These are phyloP conservation scores for Stagonosporopsis vannaccii DNA, from an alignment of 2,329 filamentous ascomycete species.

Conservation along the genomic window DNA sequence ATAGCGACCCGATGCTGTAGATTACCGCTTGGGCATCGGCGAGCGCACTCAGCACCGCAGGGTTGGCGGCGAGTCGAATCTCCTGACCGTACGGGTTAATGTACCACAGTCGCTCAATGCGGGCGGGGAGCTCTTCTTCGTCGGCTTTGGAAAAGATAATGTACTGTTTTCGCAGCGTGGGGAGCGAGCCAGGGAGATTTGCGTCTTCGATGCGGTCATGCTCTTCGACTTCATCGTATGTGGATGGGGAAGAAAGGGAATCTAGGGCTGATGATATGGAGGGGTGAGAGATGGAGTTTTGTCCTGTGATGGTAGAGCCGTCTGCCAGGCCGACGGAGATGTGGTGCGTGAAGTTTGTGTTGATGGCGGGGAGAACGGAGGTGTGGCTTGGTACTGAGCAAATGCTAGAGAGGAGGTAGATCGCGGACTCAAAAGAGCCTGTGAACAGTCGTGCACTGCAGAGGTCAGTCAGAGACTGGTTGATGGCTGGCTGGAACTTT, in stretches of 20 bases:
- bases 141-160: conserved; percentile 79
- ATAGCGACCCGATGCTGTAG: conserved; percentile 93
- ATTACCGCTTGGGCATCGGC: conserved; percentile 72
- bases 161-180: conserved; percentile 79
- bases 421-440: conserved; percentile 89
- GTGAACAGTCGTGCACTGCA: conserved; percentile 84
- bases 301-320: conserved; percentile 81
- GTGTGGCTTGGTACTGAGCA: conserved; percentile 81
- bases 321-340: conserved; percentile 84
- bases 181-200: conserved; percentile 80
- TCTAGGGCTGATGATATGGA: conserved; percentile 40
- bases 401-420: conserved; percentile 87
- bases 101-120: conserved; percentile 89
- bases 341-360: conserved; percentile 94
- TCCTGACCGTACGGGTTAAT: conserved; percentile 99
- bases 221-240: conserved; percentile 55
- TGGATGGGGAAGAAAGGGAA: conserved; percentile 23
- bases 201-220: conserved; percentile 79
- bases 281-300: conserved; percentile 67
- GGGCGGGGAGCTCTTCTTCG: conserved; percentile 76
- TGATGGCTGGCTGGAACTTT: background rate
- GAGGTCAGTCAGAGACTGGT: conserved; percentile 13
- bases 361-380: conserved; percentile 85
- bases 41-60: conserved; percentile 76
- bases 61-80: conserved; percentile 84